Percentiles rank a stretch among this genome's conserved stretches.
Conservation (phyloP, 2,329 filamentous ascomycete genomes). For the Aspergillus sp. region DNA sequence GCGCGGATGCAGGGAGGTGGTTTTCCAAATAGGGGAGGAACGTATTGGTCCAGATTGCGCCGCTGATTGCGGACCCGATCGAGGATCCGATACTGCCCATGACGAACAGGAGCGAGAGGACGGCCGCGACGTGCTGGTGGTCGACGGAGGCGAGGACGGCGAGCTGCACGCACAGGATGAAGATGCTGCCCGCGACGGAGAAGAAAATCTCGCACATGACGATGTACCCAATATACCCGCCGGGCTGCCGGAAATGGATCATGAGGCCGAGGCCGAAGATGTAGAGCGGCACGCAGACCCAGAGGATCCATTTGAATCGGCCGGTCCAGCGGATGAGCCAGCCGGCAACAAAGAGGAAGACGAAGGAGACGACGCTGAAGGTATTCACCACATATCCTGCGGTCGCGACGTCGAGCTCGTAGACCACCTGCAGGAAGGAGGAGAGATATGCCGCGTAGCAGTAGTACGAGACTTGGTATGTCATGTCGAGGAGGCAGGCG, state of each 20-base stretch:
- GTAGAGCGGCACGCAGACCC: conserved; percentile 57
- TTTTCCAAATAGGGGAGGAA: conserved; percentile 51
- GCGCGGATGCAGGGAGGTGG: conserved; percentile 2
- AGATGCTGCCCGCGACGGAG: conserved; percentile 58
- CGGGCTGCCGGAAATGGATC: conserved; percentile 58
- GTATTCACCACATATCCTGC: conserved; percentile 52
- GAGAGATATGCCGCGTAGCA: conserved; percentile 26
- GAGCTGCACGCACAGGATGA: conserved; percentile 60
- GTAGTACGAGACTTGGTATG: conserved; percentile 25
- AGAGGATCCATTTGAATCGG: conserved; percentile 59
- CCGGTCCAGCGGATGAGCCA: conserved; percentile 56
- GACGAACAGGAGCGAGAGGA: conserved; percentile 60
- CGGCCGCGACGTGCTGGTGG: conserved; percentile 62
- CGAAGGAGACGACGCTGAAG: conserved; percentile 58
- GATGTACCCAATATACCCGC: conserved; percentile 57
- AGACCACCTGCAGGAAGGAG: conserved; percentile 28
- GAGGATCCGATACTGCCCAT: conserved; percentile 60
- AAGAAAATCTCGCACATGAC: conserved; percentile 65
- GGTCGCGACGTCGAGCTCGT: conserved; percentile 32
- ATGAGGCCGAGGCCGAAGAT: conserved; percentile 60
- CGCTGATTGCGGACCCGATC: conserved; percentile 59
- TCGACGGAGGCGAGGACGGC: conserved; percentile 58
- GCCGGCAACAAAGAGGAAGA: conserved; percentile 60
- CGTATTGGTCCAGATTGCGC: conserved; percentile 64
- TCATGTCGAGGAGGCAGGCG: conserved; percentile 33